phyloP scores from a whole-genome alignment of 345 rosid genomes.

The Xanthoceras sorbifolium region DNA sequence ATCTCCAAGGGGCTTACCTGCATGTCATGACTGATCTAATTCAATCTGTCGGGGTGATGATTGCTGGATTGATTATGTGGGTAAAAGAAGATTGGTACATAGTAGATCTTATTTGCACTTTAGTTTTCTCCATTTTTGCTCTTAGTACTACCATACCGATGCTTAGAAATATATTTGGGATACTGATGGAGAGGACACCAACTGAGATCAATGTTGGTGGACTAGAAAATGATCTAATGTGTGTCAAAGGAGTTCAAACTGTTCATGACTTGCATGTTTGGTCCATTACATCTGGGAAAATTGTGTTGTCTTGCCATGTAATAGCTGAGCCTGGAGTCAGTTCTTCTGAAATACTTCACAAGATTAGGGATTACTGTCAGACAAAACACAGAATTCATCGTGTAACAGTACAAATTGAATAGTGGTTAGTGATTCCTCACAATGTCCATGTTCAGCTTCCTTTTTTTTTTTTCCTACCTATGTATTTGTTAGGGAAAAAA shows the following conservation, averaged over 20 bases:
- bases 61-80: conserved; percentile 75
- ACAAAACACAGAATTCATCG: conserved; percentile 56
- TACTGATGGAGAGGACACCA: conserved; percentile 74
- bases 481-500: neutral
- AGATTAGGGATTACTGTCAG: conserved; percentile 58
- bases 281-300: conserved; percentile 72
- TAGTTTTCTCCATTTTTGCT: conserved; percentile 62
- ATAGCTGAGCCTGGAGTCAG: conserved; percentile 51
- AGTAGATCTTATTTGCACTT: conserved; percentile 71
- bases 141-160: conserved; percentile 55
- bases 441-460: neutral
- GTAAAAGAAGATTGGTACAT: conserved; percentile 58
- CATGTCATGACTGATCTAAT: conserved; percentile 74
- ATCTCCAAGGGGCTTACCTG: conserved; percentile 83
- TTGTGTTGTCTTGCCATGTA: conserved; percentile 70
- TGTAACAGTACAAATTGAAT: conserved; percentile 77
- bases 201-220: conserved; percentile 46
- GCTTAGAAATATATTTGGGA: conserved; percentile 55
- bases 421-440: conserved; percentile 1
- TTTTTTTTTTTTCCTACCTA: neutral
- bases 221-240: conserved; percentile 49
- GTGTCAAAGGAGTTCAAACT: conserved; percentile 51
- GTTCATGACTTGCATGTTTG: conserved; percentile 82
- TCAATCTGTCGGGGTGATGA: conserved; percentile 81
- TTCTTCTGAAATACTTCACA: conserved; percentile 43